These are phyloP conservation scores for Fusarium sp. DNA, from an alignment of 2,329 filamentous ascomycete species.

Conservation along the genomic window DNA sequence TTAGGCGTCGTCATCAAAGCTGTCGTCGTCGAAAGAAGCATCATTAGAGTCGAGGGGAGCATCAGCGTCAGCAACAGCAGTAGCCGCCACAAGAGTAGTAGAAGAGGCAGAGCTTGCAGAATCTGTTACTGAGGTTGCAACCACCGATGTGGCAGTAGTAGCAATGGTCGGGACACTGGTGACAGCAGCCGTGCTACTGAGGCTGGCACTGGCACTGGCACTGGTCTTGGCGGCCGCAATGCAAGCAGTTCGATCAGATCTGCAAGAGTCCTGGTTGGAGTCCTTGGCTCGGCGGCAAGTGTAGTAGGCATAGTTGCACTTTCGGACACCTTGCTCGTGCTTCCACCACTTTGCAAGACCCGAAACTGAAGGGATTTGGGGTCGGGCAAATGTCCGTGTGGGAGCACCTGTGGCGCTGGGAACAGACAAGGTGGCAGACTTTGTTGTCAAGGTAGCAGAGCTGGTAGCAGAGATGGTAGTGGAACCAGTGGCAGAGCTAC, in stretches of 20 bases:
- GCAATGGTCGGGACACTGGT: not conserved
- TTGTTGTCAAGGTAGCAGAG: not conserved
- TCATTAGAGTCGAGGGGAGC: constrained; percentile 2
- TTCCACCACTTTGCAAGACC: not conserved
- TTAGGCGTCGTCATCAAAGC: not conserved
- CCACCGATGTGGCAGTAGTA: constrained; percentile 2
- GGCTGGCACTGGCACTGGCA: not conserved
- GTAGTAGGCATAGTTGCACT: constrained; percentile 10
- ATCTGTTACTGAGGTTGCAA: not conserved
- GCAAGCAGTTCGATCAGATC: constrained; percentile 7
- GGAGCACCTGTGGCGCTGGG: not conserved
- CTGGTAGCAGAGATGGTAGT: not conserved
- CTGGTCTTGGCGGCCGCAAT: not conserved
- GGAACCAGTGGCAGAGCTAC: not conserved
- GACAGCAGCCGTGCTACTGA: no score
- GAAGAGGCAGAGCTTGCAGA: not conserved
- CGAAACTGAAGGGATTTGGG: not conserved
- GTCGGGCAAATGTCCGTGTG: not conserved
- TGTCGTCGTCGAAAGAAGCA: not conserved
- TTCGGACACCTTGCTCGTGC: not conserved
- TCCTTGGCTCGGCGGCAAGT: constrained; percentile 10
- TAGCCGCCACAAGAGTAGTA: not conserved
- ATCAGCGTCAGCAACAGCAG: not conserved
- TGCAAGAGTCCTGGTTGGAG: not conserved
- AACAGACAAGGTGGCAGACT: not conserved